Evolutionary conservation across 179 eudicot genomes (phyloP), one percentile per base, ranked within the genome.

Genomic region (Sideroxylon spinosum): DNA sequence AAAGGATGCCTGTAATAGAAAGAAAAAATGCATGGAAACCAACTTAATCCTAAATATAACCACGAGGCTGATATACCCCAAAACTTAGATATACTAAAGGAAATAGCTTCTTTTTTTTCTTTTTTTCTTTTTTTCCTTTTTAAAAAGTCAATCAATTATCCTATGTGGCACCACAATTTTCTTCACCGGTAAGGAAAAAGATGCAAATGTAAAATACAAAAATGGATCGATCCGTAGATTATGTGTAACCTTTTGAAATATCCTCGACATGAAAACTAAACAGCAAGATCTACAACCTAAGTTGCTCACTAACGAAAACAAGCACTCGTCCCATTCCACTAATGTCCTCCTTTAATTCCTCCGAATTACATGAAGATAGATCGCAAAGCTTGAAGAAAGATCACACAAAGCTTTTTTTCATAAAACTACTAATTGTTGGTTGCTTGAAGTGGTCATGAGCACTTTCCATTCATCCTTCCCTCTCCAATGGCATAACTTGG

Each of bases 401-500:
- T 13, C 60, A 55, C 14, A 17, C 19, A 55, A 13, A 55, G 17
- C 14, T 13, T 17, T 55, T 55, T 55, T 55, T 55, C 60, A 55
- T 55, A 55, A 55, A 13, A 17, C 60, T 55, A 55, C 60, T 55
- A 55, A 55, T 55, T 55, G 60, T 55, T 55, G 44, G 44, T 6
- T 55, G 60, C 19, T n/a, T 14, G 17, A 5, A 55, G 60, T 14
- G 60, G 60, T 55, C 17, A 55, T 55, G 60, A 68, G n/a, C 26
- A n/a, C 72, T 52, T 68, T 46, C 72, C 26, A 7, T 32, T 46
- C 72, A 46, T 68, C 72, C 49, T 44, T 22, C 52, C 71, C 25
- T 16, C 60, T 55, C n/a, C 19, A 17, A 16, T 4, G 17, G 19
- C n/a, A 16, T 55, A 55, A 55, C 19, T 55, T 17, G 19, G 23